phyloP scores from a whole-genome alignment of 2,329 filamentous ascomycete species.

The Fusarium neocosmosporiellum region DNA sequence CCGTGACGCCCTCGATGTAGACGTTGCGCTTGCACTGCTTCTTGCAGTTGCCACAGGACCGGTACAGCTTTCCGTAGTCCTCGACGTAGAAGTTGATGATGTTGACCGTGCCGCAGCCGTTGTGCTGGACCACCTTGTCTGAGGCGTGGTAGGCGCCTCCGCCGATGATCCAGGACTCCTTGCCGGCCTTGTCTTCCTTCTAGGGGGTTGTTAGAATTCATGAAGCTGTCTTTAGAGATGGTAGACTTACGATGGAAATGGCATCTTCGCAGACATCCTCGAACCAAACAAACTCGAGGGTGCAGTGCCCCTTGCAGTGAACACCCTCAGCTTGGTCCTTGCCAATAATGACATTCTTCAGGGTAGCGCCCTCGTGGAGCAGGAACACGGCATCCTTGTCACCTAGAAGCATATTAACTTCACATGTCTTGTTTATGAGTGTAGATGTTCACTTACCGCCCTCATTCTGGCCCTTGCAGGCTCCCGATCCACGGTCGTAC shows the following conservation, averaged over 20 bases:
- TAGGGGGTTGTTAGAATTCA: constrained; percentile 42
- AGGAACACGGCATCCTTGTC: constrained; percentile 59
- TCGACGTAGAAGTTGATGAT: constrained; percentile 42
- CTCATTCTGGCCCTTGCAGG: constrained; percentile 42
- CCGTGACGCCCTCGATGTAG: constrained; percentile 21
- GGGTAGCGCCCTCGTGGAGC: constrained; percentile 59
- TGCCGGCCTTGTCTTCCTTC: constrained; percentile 33
- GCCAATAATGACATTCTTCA: constrained; percentile 65
- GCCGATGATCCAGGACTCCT: constrained; percentile 54
- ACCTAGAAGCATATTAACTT: constrained; percentile 39
- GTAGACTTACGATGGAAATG: constrained; percentile 45
- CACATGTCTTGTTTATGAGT: neutral
- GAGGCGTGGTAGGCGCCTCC: constrained; percentile 54
- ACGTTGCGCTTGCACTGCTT: constrained; percentile 30
- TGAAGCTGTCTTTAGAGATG: neutral
- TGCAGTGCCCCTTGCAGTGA: constrained; percentile 60
- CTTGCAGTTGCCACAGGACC: constrained; percentile 55
- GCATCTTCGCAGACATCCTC: constrained; percentile 52
- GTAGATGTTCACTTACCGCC: constrained; percentile 29
- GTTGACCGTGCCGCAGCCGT: constrained; percentile 52
- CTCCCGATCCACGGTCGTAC: constrained; percentile 51
- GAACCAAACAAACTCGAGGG: constrained; percentile 52
- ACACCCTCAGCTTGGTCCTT: constrained; percentile 60
- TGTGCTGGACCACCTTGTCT: constrained; percentile 56
- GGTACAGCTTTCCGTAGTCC: constrained; percentile 60